Evolutionary conservation across 2,329 filamentous ascomycete species (phyloP).

Genomic region (Pseudocercospora crystallina): DNA sequence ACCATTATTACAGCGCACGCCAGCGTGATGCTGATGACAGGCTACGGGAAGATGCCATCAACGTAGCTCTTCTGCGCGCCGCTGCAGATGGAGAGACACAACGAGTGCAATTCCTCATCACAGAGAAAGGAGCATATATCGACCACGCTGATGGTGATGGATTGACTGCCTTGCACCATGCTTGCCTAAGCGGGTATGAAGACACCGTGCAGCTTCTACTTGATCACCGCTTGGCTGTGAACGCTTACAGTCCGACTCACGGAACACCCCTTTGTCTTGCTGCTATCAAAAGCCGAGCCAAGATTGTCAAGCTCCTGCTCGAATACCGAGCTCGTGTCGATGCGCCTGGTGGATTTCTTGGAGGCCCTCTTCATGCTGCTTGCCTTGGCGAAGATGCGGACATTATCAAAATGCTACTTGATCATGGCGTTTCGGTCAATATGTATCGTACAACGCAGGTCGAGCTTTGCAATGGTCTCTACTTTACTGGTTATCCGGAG

Average conservation of each 20-base stretch:
- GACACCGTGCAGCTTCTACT: conserved; percentile 1
- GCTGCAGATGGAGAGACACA: conserved; percentile 11
- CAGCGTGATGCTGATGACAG: conserved; percentile 7
- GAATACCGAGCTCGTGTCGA: background rate
- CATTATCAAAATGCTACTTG: background rate
- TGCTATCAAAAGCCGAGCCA: background rate
- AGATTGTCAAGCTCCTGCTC: background rate
- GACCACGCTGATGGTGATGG: background rate
- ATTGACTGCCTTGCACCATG: conserved; percentile 12
- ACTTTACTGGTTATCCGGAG: background rate
- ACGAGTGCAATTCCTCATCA: conserved; percentile 2
- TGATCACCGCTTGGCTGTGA: conserved; percentile 2
- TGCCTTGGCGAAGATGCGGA: background rate
- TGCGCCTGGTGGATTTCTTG: background rate
- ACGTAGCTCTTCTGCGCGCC: background rate
- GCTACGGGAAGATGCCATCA: background rate
- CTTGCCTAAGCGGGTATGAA: conserved; percentile 9
- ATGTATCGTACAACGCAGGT: background rate
- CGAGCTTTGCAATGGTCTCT: background rate
- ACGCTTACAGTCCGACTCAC: conserved; percentile 6
- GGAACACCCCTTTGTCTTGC: conserved; percentile 5
- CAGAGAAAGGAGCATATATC: background rate
- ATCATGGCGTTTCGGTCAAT: background rate
- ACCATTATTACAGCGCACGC: background rate
- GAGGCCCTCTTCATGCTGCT: background rate